A percentile compares a stretch with the other conserved stretches of the same genome.
phyloP scores from a whole-genome alignment of 2,329 filamentous ascomycete genomes.

The Kalmusia sp. region DNA sequence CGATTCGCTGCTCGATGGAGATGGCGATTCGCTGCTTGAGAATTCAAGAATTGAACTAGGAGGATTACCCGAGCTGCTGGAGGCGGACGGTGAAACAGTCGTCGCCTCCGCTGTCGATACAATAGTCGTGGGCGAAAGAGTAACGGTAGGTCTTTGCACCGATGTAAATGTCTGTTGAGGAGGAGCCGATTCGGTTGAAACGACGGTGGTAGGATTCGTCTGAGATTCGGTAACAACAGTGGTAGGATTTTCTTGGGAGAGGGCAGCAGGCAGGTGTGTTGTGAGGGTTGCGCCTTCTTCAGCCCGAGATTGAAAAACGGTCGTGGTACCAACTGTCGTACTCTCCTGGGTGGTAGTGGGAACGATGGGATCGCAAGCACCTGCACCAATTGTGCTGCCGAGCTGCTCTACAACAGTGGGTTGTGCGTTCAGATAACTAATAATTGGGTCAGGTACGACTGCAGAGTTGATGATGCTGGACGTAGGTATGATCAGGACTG shows the following conservation, averaged over 20 bases:
- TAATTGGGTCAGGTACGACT: conserved; percentile 35
- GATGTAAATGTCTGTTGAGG: conserved; percentile 4
- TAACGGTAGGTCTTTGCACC: conserved; percentile 4
- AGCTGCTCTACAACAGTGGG: conserved; percentile 39
- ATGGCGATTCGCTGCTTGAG: conserved; percentile 12
- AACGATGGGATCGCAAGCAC: conserved; percentile 42
- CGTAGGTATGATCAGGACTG: conserved; percentile 28
- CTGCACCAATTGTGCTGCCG: conserved; percentile 29
- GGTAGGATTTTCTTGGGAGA: background rate
- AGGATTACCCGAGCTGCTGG: conserved; percentile 15
- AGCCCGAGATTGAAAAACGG: conserved; percentile 9
- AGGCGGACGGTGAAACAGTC: conserved; percentile 5
- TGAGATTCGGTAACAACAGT: background rate
- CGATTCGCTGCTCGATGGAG: conserved; percentile 3
- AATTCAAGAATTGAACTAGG: conserved; percentile 20
- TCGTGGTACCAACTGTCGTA: conserved; percentile 10
- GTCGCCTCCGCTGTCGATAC: conserved; percentile 10
- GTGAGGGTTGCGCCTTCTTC: conserved; percentile 9
- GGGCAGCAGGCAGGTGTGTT: conserved; percentile 3
- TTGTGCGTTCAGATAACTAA: conserved; percentile 38
- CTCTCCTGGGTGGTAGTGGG: background rate
- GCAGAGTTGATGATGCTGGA: conserved; percentile 27
- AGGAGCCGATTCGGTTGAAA: conserved; percentile 7
- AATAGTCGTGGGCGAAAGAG: conserved; percentile 3
- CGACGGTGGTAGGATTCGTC: conserved; percentile 4